These are phyloP conservation scores for Cymodocea nodosa DNA, from an alignment of 116 monocot species.

Conservation along the genomic window DNA sequence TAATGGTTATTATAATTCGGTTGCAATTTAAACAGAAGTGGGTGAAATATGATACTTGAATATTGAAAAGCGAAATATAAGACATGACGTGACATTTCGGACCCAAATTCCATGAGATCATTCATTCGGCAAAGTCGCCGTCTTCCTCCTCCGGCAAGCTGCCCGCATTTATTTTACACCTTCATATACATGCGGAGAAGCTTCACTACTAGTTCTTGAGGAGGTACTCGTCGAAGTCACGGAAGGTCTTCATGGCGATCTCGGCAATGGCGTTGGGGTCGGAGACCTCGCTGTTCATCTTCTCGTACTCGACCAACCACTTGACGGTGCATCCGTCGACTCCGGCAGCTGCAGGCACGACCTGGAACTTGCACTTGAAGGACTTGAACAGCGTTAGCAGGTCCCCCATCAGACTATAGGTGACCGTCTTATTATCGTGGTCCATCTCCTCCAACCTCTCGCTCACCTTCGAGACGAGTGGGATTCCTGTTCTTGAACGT, in stretches of 20 bases:
- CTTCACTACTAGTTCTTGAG: constrained; percentile 42
- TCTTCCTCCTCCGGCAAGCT: too few relatives aligned
- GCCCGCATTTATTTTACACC: too few relatives aligned
- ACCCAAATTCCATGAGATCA: too few relatives aligned
- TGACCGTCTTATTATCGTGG: constrained; percentile 30
- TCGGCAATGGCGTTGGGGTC: constrained; percentile 32
- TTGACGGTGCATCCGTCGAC: constrained; percentile 37
- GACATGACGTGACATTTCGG: too few relatives aligned
- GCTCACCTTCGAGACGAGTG: constrained; percentile 33
- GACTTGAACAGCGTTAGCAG: constrained; percentile 32
- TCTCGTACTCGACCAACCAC: constrained; percentile 47
- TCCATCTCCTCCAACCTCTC: constrained; percentile 56
- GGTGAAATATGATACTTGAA: too few relatives aligned
- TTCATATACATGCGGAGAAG: too few relatives aligned
- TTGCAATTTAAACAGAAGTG: too few relatives aligned
- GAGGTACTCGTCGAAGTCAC: constrained; percentile 49
- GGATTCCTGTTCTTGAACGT: constrained; percentile 8
- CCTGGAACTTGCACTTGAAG: constrained; percentile 40
- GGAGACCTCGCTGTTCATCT: constrained; percentile 35
- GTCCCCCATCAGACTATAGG: constrained; percentile 60
- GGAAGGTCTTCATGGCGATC: constrained; percentile 34
- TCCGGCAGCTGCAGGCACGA: constrained; percentile 20
- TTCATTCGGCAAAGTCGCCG: too few relatives aligned
- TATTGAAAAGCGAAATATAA: too few relatives aligned
- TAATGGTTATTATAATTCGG: too few relatives aligned